phyloP scores from a whole-genome alignment of 73 alveolate species.

The Paramecium octaurelia region DNA sequence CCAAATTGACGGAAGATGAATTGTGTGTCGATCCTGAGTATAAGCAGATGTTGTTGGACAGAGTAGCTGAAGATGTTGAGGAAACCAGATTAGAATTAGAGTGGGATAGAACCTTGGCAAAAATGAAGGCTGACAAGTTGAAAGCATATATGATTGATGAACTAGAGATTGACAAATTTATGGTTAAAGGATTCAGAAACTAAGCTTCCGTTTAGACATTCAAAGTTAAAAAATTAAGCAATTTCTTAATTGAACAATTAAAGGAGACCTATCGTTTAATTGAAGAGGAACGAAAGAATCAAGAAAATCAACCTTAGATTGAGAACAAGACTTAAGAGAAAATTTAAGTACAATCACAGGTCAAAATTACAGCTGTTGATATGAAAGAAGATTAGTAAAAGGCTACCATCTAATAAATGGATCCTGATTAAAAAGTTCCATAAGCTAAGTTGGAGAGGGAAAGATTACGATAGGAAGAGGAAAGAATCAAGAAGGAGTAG shows the following conservation, averaged over 20 bases:
- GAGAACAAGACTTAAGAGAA: background rate
- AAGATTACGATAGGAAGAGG: slow-evolving; percentile 67
- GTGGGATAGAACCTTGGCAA: slow-evolving; percentile 82
- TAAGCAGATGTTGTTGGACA: slow-evolving; percentile 74
- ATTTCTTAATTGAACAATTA: slow-evolving; percentile 55
- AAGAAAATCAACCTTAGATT: slow-evolving; percentile 31
- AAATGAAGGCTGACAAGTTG: slow-evolving; percentile 70
- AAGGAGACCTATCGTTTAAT: slow-evolving; percentile 58
- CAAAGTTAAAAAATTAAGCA: slow-evolving; percentile 83
- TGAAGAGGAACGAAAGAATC: slow-evolving; percentile 72
- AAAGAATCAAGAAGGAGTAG: slow-evolving; percentile 66
- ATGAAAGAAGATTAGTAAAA: slow-evolving; percentile 39
- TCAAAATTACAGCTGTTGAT: background rate
- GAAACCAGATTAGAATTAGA: slow-evolving; percentile 85
- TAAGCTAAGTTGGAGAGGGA: slow-evolving; percentile 69
- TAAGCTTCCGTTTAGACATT: slow-evolving; percentile 76
- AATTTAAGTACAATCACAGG: background rate
- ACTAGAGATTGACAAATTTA: slow-evolving; percentile 80
- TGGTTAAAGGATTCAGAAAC: slow-evolving; percentile 78
- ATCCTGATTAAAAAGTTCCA: slow-evolving; percentile 63
- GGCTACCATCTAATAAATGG: slow-evolving; percentile 57
- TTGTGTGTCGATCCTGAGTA: slow-evolving; percentile 85
- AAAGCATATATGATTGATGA: slow-evolving; percentile 59
- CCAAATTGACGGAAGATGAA: slow-evolving; percentile 76
- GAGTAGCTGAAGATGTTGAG: slow-evolving; percentile 71